Evolutionary conservation across 257 asterid genomes (phyloP).

Genomic region (Eucommia ulmoides): DNA sequence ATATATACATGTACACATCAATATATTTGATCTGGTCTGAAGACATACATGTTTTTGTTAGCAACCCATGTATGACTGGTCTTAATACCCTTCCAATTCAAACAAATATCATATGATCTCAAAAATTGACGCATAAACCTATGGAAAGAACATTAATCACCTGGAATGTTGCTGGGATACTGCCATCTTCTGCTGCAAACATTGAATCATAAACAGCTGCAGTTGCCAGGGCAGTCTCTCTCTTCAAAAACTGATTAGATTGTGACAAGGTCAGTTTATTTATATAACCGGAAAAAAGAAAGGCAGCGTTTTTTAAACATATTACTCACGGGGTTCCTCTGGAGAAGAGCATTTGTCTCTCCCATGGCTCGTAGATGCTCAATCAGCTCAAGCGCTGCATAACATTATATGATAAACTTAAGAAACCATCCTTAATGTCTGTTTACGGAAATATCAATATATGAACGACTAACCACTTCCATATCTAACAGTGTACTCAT

Average conservation of each 20-base stretch:
- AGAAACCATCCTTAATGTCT: neutral
- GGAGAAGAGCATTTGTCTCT: slow-evolving; percentile 79
- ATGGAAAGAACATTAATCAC: slow-evolving; percentile 18
- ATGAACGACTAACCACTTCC: slow-evolving; percentile 45
- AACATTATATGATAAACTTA: slow-evolving; percentile 1
- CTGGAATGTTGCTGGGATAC: slow-evolving; percentile 93
- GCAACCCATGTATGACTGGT: too few relatives aligned
- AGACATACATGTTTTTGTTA: too few relatives aligned
- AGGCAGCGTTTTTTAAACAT: too few relatives aligned
- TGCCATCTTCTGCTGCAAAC: slow-evolving; percentile 95
- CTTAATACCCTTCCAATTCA: too few relatives aligned
- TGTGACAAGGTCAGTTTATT: too few relatives aligned
- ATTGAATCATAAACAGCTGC: slow-evolving; percentile 87
- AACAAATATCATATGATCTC: neutral
- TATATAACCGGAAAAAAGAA: too few relatives aligned
- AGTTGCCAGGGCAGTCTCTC: slow-evolving; percentile 88
- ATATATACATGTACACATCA: too few relatives aligned
- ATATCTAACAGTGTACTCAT: slow-evolving; percentile 79
- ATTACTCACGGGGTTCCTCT: slow-evolving; percentile 70
- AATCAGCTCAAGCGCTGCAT: slow-evolving; percentile 88
- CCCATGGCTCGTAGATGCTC: slow-evolving; percentile 98
- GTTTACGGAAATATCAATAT: too few relatives aligned
- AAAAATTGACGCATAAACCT: neutral
- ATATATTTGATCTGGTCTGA: too few relatives aligned
- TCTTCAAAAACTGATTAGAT: slow-evolving; percentile 76